Conservation (phyloP, 1,284 basidiomycete genomes). For the Cryptococcus amylolentus region DNA sequence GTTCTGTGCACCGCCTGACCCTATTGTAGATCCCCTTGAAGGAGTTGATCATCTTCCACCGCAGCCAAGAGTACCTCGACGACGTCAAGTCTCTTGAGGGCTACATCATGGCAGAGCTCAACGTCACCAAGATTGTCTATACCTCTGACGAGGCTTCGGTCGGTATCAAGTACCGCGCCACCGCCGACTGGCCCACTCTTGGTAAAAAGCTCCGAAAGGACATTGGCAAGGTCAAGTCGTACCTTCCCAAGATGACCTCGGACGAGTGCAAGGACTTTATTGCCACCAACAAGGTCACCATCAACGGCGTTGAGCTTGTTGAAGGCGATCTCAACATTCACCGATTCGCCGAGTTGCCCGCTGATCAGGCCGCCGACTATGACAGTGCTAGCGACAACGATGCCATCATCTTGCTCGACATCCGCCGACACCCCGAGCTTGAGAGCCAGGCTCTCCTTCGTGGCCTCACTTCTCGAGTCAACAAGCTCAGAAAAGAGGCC, state of each 20-base stretch:
- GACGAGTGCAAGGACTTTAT: slow-evolving; percentile 80
- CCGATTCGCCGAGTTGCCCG: slow-evolving; percentile 75
- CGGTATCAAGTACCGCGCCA: slow-evolving; percentile 85
- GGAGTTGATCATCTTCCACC: slow-evolving; percentile 92
- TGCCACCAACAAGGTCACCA: slow-evolving; percentile 69
- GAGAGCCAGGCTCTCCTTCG: slow-evolving; percentile 83
- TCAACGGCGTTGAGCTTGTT: slow-evolving; percentile 86
- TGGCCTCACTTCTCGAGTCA: slow-evolving; percentile 89
- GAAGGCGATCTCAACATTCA: slow-evolving; percentile 86
- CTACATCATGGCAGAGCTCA: slow-evolving; percentile 94
- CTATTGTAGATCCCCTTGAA: slow-evolving; percentile 62
- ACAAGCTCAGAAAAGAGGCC: slow-evolving; percentile 93
- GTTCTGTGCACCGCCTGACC: background rate
- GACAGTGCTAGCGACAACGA: slow-evolving; percentile 84
- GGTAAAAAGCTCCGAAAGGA: slow-evolving; percentile 94
- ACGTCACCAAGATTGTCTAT: slow-evolving; percentile 85
- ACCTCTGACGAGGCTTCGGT: slow-evolving; percentile 81
- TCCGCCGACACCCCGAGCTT: slow-evolving; percentile 80
- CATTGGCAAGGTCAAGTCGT: slow-evolving; percentile 83
- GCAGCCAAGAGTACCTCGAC: slow-evolving; percentile 74
- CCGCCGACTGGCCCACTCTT: slow-evolving; percentile 93
- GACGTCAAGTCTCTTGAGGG: slow-evolving; percentile 81
- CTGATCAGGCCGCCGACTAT: slow-evolving; percentile 45
- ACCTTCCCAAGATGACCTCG: slow-evolving; percentile 73
- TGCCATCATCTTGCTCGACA: slow-evolving; percentile 88